These are phyloP conservation scores for Coemansia sp. DNA, from an alignment of 192 early-diverging fungal species.

Conservation along the genomic window DNA sequence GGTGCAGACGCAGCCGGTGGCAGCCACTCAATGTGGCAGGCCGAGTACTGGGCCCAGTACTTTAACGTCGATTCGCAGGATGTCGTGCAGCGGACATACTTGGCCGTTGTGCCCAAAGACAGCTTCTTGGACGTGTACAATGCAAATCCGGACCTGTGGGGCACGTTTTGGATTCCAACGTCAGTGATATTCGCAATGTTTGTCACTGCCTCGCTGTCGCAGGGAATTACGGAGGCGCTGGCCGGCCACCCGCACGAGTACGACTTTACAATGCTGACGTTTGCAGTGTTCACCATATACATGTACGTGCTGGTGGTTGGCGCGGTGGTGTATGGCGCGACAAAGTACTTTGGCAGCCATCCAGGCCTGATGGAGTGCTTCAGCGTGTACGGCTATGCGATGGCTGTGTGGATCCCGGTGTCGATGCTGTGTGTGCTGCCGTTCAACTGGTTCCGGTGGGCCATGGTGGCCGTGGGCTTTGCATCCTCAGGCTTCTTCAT, in stretches of 20 bases:
- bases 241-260: slow-evolving; percentile 59
- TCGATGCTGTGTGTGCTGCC: slow-evolving; percentile 80
- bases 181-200: slow-evolving; percentile 96
- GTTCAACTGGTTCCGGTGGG: slow-evolving; percentile 77
- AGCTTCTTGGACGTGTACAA: slow-evolving; percentile 79
- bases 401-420: slow-evolving; percentile 92
- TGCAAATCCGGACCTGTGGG: slow-evolving; percentile 92
- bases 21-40: slow-evolving; percentile 73
- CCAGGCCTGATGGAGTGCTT: slow-evolving; percentile 85
- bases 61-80: slow-evolving; percentile 89
- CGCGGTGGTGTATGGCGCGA: slow-evolving; percentile 71
- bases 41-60: slow-evolving; percentile 87
- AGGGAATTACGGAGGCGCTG: slow-evolving; percentile 73
- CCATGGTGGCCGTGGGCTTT: slow-evolving; percentile 74
- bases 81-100: slow-evolving; percentile 70
- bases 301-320: slow-evolving; percentile 73
- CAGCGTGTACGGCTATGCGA: slow-evolving; percentile 86
- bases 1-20: slow-evolving; percentile 7
- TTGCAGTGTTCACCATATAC: slow-evolving; percentile 82
- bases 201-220: slow-evolving; percentile 87
- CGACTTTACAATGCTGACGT: slow-evolving; percentile 79
- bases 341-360: slow-evolving; percentile 82
- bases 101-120: slow-evolving; percentile 70
- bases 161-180: slow-evolving; percentile 97
- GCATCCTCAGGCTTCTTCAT: slow-evolving; percentile 65